Evolutionary conservation across 345 rosid species (phyloP).

Genomic region (Eucalyptus caleyi): DNA sequence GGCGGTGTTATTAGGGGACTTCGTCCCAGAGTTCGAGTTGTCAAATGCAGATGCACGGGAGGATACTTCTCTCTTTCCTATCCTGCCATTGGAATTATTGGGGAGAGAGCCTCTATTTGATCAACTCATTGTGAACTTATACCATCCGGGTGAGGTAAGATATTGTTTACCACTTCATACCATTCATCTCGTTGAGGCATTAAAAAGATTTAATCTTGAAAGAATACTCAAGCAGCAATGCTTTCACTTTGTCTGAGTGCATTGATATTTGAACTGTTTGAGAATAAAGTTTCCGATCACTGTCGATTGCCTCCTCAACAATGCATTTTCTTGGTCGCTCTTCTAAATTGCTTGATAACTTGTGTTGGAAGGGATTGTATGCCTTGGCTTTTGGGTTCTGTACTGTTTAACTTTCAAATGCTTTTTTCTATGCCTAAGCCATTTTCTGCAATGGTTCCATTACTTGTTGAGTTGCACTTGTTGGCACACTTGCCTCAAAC

Average conservation of each 20-base stretch:
- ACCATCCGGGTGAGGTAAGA: slow-evolving; percentile 81
- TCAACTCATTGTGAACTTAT: slow-evolving; percentile 65
- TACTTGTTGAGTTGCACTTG: neutral
- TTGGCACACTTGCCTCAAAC: neutral
- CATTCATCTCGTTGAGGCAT: neutral
- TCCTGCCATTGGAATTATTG: slow-evolving; percentile 42
- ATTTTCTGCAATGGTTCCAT: neutral
- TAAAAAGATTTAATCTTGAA: neutral
- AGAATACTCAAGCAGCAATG: neutral
- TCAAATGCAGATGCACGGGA: neutral
- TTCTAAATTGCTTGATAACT: neutral
- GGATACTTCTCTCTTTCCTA: neutral
- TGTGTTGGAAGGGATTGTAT: neutral
- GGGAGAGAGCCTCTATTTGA: slow-evolving; percentile 80
- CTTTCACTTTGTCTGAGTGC: neutral
- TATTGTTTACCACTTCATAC: neutral
- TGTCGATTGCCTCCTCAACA: neutral
- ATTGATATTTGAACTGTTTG: neutral
- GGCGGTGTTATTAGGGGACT: slow-evolving; percentile 16
- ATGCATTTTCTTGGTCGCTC: neutral
- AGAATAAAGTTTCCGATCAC: neutral
- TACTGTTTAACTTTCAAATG: neutral
- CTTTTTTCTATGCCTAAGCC: neutral
- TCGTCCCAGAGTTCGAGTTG: slow-evolving; percentile 1
- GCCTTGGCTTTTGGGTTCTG: neutral